Conservation (phyloP, 2,329 filamentous ascomycete genomes). For the Xylariaceae sp. region DNA sequence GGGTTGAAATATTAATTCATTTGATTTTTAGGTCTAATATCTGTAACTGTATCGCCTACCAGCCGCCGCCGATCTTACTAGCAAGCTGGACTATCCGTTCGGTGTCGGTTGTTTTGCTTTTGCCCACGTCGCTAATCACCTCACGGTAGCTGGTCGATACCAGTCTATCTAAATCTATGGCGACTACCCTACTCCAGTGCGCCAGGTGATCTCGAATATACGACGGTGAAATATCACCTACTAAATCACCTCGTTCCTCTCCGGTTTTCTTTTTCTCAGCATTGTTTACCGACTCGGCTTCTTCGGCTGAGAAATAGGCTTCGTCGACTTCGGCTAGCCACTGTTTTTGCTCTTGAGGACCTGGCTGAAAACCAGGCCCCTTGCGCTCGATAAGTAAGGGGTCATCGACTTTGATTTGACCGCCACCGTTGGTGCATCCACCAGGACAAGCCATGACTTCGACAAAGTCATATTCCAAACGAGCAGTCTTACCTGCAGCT, state of each 20-base stretch:
- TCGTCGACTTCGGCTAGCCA: conserved; percentile 82
- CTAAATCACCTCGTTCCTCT: conserved; percentile 35
- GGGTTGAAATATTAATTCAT: conserved; percentile 35
- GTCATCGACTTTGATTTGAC: conserved; percentile 89
- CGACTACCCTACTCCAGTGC: conserved; percentile 71
- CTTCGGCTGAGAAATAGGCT: conserved; percentile 77
- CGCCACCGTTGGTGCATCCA: conserved; percentile 96
- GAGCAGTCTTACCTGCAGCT: conserved; percentile 44
- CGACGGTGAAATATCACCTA: conserved; percentile 61
- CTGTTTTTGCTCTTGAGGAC: conserved; percentile 74
- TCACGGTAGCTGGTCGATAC: conserved; percentile 83
- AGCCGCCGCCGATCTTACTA: conserved; percentile 86
- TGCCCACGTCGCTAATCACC: conserved; percentile 93
- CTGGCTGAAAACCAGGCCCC: conserved; percentile 50
- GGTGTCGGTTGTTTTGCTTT: conserved; percentile 61
- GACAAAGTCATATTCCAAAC: conserved; percentile 78
- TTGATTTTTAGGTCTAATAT: conserved; percentile 18
- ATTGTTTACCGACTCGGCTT: conserved; percentile 37
- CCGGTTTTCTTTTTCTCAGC: conserved; percentile 27
- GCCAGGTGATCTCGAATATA: conserved; percentile 63
- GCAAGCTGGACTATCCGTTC: conserved; percentile 84
- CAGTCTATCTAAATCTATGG: conserved; percentile 65
- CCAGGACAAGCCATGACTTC: conserved; percentile 99
- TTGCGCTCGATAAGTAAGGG: conserved; percentile 52
- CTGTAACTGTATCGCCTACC: conserved; percentile 49